Evolutionary conservation across 2,329 filamentous ascomycete genomes (phyloP).

Genomic region (Ceratocystis lukuohia): DNA sequence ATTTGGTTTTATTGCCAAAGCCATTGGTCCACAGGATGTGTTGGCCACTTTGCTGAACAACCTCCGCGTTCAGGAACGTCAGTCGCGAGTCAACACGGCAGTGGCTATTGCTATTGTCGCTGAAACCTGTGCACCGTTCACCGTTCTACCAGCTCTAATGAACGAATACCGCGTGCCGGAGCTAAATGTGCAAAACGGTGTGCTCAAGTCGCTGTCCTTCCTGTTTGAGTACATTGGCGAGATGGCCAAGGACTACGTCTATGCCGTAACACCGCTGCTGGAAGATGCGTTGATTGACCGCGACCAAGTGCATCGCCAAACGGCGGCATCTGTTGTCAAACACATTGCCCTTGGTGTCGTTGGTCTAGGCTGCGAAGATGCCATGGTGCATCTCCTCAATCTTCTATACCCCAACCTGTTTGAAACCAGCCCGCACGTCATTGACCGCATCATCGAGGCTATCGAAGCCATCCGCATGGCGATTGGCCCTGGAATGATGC

Average conservation of each 20-base stretch:
- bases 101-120: constrained; percentile 98
- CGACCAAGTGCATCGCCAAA: constrained; percentile 95
- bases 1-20: constrained; percentile 98
- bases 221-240: constrained; percentile 98
- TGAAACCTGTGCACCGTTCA: constrained; percentile 96
- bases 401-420: constrained; percentile 93
- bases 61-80: constrained; percentile 88
- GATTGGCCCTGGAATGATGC: constrained; percentile 77
- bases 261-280: constrained; percentile 86
- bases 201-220: constrained; percentile 92
- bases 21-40: constrained; percentile 95
- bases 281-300: constrained; percentile 96
- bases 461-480: constrained; percentile 93
- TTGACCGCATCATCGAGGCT: constrained; percentile 92
- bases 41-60: constrained; percentile 93
- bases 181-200: constrained; percentile 96
- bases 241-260: constrained; percentile 99
- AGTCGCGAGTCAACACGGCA: constrained; percentile 95
- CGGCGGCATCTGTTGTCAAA: constrained; percentile 91
- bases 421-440: constrained; percentile 95
- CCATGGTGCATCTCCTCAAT: constrained; percentile 95
- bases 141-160: constrained; percentile 95
- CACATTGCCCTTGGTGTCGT: constrained; percentile 97
- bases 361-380: constrained; percentile 91
- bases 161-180: constrained; percentile 98